A percentile compares a stretch with the other conserved stretches of the same genome.
phyloP scores from a whole-genome alignment of 1,284 basidiomycete species.

The Sporisorium iseilematis-ciliati region DNA sequence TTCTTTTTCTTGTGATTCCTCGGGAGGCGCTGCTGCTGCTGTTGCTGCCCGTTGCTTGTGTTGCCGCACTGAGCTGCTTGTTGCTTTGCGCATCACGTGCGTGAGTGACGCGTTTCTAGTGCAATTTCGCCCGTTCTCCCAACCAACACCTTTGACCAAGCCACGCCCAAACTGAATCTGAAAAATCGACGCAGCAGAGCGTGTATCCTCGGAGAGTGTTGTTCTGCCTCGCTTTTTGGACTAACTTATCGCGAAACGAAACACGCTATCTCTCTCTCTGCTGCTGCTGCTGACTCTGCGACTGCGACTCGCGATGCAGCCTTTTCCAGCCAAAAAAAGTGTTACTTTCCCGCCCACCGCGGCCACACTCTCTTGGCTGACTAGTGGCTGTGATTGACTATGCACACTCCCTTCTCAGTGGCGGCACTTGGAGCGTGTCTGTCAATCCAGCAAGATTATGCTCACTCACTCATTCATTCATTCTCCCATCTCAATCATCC shows the following conservation, averaged over 20 bases:
- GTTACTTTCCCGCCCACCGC: conserved; percentile 5
- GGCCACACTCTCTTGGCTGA: neutral
- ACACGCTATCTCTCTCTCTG: neutral
- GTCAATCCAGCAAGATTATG: neutral
- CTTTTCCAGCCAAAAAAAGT: neutral
- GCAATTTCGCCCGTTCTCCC: neutral
- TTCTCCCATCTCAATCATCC: neutral
- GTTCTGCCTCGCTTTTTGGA: conserved; percentile 1
- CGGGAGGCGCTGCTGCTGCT: no score
- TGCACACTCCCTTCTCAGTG: neutral
- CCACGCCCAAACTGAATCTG: neutral
- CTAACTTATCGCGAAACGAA: neutral
- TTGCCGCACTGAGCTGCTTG: no score
- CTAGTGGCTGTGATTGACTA: no score
- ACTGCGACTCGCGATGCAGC: conserved; percentile 4
- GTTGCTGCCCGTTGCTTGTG: no score
- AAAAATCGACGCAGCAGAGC: conserved; percentile 13
- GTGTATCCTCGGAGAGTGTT: conserved; percentile 1
- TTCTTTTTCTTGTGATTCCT: no score
- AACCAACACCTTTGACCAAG: conserved; percentile 8
- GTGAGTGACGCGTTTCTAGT: conserved; percentile 19
- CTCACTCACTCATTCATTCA: neutral
- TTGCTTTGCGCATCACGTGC: conserved; percentile 22
- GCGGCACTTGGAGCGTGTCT: conserved; percentile 2
- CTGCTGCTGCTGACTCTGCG: neutral